Percentiles rank a stretch among this genome's conserved stretches.
phyloP scores from a whole-genome alignment of 495 filamentous ascomycete genomes.

The Evansstolkia leycettana region DNA sequence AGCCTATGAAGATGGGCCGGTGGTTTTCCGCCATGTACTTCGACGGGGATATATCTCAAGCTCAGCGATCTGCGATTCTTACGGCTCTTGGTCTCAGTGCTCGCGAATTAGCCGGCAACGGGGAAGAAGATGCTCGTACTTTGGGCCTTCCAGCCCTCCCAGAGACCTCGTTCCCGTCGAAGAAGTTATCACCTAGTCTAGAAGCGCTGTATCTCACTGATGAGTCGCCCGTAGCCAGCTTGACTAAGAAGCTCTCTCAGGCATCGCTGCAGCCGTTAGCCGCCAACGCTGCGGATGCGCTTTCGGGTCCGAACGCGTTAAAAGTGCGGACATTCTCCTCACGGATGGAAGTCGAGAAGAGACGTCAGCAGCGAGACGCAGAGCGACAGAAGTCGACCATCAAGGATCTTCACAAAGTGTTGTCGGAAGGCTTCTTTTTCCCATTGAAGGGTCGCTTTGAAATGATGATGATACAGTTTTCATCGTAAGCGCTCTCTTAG shows the following conservation, averaged over 20 bases:
- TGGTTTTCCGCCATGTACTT: constrained; percentile 83
- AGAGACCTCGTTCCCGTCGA: constrained; percentile 57
- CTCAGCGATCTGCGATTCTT: constrained; percentile 70
- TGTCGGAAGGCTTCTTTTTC: constrained; percentile 73
- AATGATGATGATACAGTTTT: constrained; percentile 32
- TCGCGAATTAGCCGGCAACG: constrained; percentile 78
- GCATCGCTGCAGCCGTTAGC: constrained; percentile 71
- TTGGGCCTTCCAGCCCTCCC: constrained; percentile 21
- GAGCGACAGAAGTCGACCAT: constrained; percentile 41
- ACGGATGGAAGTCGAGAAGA: constrained; percentile 55
- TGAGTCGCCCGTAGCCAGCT: constrained; percentile 44
- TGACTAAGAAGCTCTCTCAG: constrained; percentile 50
- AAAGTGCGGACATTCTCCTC: constrained; percentile 74
- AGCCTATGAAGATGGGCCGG: constrained; percentile 63
- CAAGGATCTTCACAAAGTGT: constrained; percentile 63
- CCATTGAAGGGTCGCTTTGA: constrained; percentile 45
- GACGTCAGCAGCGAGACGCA: constrained; percentile 37
- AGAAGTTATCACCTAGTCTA: constrained; percentile 46
- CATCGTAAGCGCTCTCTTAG: constrained; percentile 21
- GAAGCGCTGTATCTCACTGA: constrained; percentile 36
- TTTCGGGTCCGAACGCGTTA: constrained; percentile 67
- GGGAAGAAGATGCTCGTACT: constrained; percentile 43
- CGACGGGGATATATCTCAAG: constrained; percentile 78
- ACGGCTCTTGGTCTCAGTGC: constrained; percentile 70
- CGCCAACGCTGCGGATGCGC: constrained; percentile 47